Percentiles rank a stretch among this genome's conserved stretches.
phyloP scores from a whole-genome alignment of 164 flowering plant genomes.

The Sextonia rubra region DNA sequence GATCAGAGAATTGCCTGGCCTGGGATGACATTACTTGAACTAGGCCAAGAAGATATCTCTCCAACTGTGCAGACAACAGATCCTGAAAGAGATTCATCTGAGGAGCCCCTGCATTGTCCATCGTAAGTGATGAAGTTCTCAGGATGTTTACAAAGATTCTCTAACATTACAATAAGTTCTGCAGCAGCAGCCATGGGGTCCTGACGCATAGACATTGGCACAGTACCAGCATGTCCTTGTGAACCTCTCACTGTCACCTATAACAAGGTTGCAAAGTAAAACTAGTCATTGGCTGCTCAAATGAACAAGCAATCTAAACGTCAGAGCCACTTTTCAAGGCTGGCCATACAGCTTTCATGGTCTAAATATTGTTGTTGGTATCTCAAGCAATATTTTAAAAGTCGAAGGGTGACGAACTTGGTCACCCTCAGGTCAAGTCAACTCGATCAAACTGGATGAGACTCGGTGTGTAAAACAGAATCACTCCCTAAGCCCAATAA shows the following conservation, averaged over 20 bases:
- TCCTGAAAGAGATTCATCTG: constrained; percentile 49
- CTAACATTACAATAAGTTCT: constrained; percentile 73
- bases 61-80: constrained; percentile 98
- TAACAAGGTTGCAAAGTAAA: constrained; percentile 9
- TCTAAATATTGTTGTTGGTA: too few relatives aligned
- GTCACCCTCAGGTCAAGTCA: too few relatives aligned
- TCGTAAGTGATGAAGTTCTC: constrained; percentile 51
- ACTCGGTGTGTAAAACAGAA: too few relatives aligned
- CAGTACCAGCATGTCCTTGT: constrained; percentile 99
- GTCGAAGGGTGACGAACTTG: too few relatives aligned
- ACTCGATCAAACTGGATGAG: too few relatives aligned
- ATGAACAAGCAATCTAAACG: background rate
- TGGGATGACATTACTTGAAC: constrained; percentile 98
- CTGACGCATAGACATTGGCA: constrained; percentile 92
- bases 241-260: constrained; percentile 94
- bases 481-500: too few relatives aligned
- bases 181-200: constrained; percentile 98
- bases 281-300: background rate
- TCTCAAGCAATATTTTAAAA: too few relatives aligned
- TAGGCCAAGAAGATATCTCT: constrained; percentile 94
- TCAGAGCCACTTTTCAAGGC: background rate
- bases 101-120: constrained; percentile 41
- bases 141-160: constrained; percentile 78
- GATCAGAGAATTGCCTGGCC: constrained; percentile 64
- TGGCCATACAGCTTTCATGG: background rate